These are phyloP conservation scores for Atalantia buxifolia DNA, from an alignment of 345 rosid species.

Conservation along the genomic window DNA sequence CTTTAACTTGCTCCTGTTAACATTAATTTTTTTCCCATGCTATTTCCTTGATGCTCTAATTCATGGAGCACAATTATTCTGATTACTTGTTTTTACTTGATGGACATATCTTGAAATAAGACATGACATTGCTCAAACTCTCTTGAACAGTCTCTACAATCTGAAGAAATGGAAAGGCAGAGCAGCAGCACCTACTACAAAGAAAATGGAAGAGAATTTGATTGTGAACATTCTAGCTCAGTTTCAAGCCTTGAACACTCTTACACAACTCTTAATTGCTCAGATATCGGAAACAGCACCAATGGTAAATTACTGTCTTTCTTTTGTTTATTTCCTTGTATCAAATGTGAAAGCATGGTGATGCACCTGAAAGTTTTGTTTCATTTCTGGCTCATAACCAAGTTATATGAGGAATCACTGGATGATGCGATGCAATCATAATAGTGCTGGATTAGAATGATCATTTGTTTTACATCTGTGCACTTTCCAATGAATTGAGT, in stretches of 20 bases:
- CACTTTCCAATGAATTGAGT: not conserved
- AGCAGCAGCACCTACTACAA: slow-evolving; percentile 42
- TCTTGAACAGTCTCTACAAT: slow-evolving; percentile 24
- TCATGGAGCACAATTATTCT: not conserved
- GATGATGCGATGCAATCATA: not conserved
- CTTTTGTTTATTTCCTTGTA: not conserved
- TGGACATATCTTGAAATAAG: not conserved
- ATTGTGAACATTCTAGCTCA: slow-evolving; percentile 24
- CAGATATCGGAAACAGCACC: slow-evolving; percentile 25
- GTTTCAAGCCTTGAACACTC: slow-evolving; percentile 48
- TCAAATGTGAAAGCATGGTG: not conserved
- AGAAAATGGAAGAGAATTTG: slow-evolving; percentile 35
- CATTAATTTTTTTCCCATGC: not conserved
- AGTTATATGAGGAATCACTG: not conserved
- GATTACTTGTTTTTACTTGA: not conserved
- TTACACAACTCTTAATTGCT: slow-evolving; percentile 32
- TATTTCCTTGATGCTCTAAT: not conserved
- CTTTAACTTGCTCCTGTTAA: not conserved
- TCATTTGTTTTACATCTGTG: not conserved
- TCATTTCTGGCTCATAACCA: no score
- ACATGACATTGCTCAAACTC: not conserved
- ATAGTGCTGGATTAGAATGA: not conserved
- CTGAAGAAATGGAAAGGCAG: slow-evolving; percentile 37
- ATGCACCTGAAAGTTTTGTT: not conserved
- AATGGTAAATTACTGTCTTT: slow-evolving; percentile 16